Evolutionary conservation across 345 rosid genomes (phyloP), one percentile per base, ranked within the genome.

Genomic region (Camelina neglecta): DNA sequence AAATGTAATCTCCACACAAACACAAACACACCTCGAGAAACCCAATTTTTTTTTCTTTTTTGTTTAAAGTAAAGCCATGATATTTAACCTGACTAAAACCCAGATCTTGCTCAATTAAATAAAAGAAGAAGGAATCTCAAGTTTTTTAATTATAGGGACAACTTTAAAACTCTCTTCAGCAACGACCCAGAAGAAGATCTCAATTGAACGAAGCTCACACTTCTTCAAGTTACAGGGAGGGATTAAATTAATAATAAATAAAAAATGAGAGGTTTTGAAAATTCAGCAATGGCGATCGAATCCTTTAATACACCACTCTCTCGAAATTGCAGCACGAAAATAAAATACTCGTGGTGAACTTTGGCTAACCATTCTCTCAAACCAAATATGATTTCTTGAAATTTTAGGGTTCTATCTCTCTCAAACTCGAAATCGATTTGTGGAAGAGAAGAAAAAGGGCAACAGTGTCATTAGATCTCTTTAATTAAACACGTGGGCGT

Each of bases 221-320:
- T 26, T 26, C 29, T 76, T 76, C 15, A 54, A 69, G 58, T 51
- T 23, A 69, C 39, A 53, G 4, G 29, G 58, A 42, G 18, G 18
- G 18, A 18, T 18, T 18, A 18, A 18, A 18, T 18, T 18, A 18
- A 18, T 18, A 18, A 18, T 5, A 8, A 50, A 50, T 1, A 9
- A 26, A 4, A 4, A 50, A 16, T 39, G 53, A 60, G 57, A 69
- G 65, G 7, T 69, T 76, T 69, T 33, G 71, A 44, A 54, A 69
- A 62, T 45, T 44, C 70, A 13, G 80, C 80, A 76, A 76, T 76
- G 79, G 38, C 7, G 79, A 60, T 12, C 9, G 21, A 74, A 39
- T 9, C 11, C 42, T 39, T 42, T 24, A 29, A 39, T 24, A 16
- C 55, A 58, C 38, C 38, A 7, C 38, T 35, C 26, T 31, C 26